Evolutionary conservation across 805 yeast genomes (phyloP), one percentile per base, ranked within the genome.

Genomic region (Cyberlindnera amylophila): DNA sequence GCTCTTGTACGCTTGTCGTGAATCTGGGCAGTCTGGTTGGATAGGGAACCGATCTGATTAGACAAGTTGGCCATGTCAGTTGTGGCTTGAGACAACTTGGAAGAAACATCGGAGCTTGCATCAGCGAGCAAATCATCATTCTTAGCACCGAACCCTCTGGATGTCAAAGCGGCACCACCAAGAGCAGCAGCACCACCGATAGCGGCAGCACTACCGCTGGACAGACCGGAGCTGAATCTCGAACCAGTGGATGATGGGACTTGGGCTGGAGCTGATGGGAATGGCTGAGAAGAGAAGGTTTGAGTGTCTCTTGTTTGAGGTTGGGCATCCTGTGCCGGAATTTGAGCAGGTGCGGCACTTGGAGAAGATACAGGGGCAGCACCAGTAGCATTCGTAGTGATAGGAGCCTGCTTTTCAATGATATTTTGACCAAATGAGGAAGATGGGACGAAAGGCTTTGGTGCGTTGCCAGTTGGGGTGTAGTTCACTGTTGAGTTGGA

Each of bases 51-150:
- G 50, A 87, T 82, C 66, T 90, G 96, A 53, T 82, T 86, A 0
- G 95, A 84, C 32, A 86, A 71, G 53, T 90, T 87, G 13, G 95
- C 96, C 61, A 88, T 75, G 53, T 87, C 96, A 6, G 89, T 76
- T 6, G 93, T 79, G 4, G 96, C 91, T 46, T 77, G 76, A 1
- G 95, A 79, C 38, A 88, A 67, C 55, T 82, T 79, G 23, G 81
- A 79, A 1, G 86, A 74, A 1, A 82, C 72, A 39, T 76, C 86
- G 11, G 61, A 54, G 34, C 52, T 52, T 1, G 62, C 41, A 12
- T 81, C 83, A 0, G 83, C 80, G 41, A 77, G 66, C 38, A 81
- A 61, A 47, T 80, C 86, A 42, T 61, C 64, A 38, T 41, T 32
- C 51, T 45, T 32, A 39, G 42, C 1, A 6, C 42, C 35, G 30